These are phyloP conservation scores for Medicago ruthenica DNA, from an alignment of 306 rosid species.

Conservation along the genomic window DNA sequence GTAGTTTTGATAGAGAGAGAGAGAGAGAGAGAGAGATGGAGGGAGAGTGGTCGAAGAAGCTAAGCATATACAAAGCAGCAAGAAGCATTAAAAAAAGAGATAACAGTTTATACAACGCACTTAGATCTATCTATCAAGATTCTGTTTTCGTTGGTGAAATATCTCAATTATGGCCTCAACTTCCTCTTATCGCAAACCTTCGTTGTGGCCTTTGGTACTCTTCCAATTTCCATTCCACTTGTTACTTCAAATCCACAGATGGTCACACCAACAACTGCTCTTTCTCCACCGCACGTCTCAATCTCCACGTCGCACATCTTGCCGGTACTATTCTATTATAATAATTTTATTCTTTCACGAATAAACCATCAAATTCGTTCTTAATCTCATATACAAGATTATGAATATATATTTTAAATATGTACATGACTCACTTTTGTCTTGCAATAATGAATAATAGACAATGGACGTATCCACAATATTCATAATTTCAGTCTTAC, in stretches of 20 bases:
- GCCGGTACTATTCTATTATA: slow-evolving; percentile 51
- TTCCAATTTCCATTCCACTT: slow-evolving; percentile 65
- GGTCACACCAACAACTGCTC: slow-evolving; percentile 93
- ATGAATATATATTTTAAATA: too few relatives aligned
- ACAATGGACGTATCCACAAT: too few relatives aligned
- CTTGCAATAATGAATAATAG: too few relatives aligned
- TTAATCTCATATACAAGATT: too few relatives aligned
- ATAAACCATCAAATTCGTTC: too few relatives aligned
- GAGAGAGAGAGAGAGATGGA: not conserved
- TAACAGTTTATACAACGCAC: slow-evolving; percentile 80
- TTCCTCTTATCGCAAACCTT: slow-evolving; percentile 90
- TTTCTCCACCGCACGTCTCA: slow-evolving; percentile 88
- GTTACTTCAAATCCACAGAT: slow-evolving; percentile 96
- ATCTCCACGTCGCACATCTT: slow-evolving; percentile 81
- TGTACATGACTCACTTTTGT: too few relatives aligned
- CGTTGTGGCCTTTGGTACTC: slow-evolving; percentile 95
- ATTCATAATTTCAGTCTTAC: too few relatives aligned
- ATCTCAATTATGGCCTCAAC: slow-evolving; percentile 84
- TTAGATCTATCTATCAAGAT: slow-evolving; percentile 80
- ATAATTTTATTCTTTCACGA: not conserved
- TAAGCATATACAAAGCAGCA: slow-evolving; percentile 78
- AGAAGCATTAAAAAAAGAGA: slow-evolving; percentile 75
- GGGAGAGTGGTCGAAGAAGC: slow-evolving; percentile 39
- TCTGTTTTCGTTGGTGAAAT: slow-evolving; percentile 77
- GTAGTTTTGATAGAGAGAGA: too few relatives aligned